phyloP scores from a whole-genome alignment of 352 stramenopile genomes.

The Proteromonas lacertae region DNA sequence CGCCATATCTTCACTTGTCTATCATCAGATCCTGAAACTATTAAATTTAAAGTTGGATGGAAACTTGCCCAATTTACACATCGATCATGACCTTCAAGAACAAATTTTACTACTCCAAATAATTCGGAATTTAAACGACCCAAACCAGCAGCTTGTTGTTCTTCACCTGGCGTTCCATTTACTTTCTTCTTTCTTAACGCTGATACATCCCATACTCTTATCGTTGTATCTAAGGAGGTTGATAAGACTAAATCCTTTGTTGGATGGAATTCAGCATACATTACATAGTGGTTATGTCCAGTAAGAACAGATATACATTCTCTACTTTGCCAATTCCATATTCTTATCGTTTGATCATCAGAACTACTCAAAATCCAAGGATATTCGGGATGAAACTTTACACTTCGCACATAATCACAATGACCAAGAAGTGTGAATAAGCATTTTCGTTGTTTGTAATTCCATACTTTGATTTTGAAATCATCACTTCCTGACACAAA shows the following conservation, averaged over 20 bases:
- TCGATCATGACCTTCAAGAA: conserved; percentile 91
- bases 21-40: conserved; percentile 91
- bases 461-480: conserved; percentile 98
- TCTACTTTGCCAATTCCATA: conserved; percentile 98
- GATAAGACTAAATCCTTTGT: conserved; percentile 97
- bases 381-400: conserved; percentile 97
- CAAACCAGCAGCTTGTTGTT: conserved; percentile 25
- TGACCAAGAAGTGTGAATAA: conserved; percentile 94
- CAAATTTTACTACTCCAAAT: conserved; percentile 98
- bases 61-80: conserved; percentile 98
- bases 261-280: conserved; percentile 96
- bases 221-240: conserved; percentile 87
- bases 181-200: conserved; percentile 90
- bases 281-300: conserved; percentile 99
- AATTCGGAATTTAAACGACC: conserved; percentile 60
- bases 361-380: conserved; percentile 81
- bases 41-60: conserved; percentile 82
- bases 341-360: conserved; percentile 93
- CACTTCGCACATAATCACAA: conserved; percentile 96
- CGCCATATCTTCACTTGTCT: conserved; percentile 83
- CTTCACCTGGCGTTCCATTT: conserved; percentile 31
- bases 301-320: conserved; percentile 92
- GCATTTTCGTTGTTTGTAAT: conserved; percentile 91
- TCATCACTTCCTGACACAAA: conserved; percentile 95
- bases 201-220: conserved; percentile 96